Conservation (phyloP, 176 grass and related monocot genomes). For the Panicum miliaceum region DNA sequence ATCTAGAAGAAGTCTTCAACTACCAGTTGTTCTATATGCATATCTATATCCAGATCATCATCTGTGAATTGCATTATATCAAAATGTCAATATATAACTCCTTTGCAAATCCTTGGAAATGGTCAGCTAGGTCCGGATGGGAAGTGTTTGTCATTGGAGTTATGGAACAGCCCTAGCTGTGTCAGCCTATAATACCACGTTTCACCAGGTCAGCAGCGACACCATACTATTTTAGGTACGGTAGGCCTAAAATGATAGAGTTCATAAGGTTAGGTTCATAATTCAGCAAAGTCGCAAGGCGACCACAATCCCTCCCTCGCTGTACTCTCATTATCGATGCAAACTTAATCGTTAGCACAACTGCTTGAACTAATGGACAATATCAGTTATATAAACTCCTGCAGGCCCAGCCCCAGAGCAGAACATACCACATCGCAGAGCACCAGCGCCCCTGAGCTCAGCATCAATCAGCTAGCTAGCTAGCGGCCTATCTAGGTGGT, state of each 20-base stretch:
- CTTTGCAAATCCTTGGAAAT: neutral
- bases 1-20: no score
- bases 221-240: neutral
- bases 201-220: slow-evolving; percentile 2
- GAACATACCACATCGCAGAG: neutral
- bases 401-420: neutral
- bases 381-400: slow-evolving; percentile 33
- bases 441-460: neutral
- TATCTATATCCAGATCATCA: no score
- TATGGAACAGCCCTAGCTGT: neutral
- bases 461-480: neutral
- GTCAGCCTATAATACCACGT: neutral
- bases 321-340: neutral
- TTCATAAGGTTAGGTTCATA: neutral
- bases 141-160: neutral
- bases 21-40: no score
- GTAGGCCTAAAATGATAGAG: neutral
- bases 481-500: neutral
- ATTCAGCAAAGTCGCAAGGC: neutral
- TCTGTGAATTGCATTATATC: no score
- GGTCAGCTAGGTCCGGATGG: neutral
- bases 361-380: neutral
- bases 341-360: neutral
- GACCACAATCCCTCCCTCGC: neutral
- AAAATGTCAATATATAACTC: no score